Evolutionary conservation across 306 rosid genomes (phyloP).

Genomic region (Vicia sativa): DNA sequence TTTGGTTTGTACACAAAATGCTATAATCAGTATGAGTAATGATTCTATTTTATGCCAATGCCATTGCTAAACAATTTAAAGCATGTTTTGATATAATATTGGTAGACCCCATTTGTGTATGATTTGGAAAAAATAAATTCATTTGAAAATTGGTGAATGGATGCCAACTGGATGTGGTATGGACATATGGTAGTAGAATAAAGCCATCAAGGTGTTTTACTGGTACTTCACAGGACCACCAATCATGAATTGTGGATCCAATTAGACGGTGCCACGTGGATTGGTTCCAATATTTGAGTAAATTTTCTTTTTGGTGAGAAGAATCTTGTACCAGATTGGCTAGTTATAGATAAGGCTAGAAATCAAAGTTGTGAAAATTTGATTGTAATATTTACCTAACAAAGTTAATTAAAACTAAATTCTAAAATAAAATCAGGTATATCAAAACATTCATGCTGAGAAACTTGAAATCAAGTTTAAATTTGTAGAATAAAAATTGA

Average conservation of each 20-base stretch:
- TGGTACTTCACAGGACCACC: slow-evolving; percentile 56
- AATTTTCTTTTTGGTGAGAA: neutral
- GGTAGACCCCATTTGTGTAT: slow-evolving; percentile 46
- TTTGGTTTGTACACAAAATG: slow-evolving; percentile 25
- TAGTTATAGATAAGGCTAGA: neutral
- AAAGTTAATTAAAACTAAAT: neutral
- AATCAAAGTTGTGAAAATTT: neutral
- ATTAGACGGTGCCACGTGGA: slow-evolving; percentile 42
- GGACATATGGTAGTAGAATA: slow-evolving; percentile 50
- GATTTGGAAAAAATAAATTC: slow-evolving; percentile 38
- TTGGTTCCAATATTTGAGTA: slow-evolving; percentile 13
- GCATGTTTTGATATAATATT: neutral
- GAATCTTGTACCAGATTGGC: neutral
- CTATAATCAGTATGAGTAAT: slow-evolving; percentile 31
- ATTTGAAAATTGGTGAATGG: slow-evolving; percentile 44
- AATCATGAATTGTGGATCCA: slow-evolving; percentile 49
- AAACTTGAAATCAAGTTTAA: no score
- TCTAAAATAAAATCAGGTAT: no score
- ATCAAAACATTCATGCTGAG: no score
- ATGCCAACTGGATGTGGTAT: slow-evolving; percentile 62
- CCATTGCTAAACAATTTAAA: neutral
- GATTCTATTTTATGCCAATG: slow-evolving; percentile 29
- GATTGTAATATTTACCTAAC: neutral
- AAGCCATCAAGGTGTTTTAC: slow-evolving; percentile 46
- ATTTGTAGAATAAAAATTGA: no score